phyloP scores from a whole-genome alignment of 2,329 filamentous ascomycete genomes.

The Capronia coronata region DNA sequence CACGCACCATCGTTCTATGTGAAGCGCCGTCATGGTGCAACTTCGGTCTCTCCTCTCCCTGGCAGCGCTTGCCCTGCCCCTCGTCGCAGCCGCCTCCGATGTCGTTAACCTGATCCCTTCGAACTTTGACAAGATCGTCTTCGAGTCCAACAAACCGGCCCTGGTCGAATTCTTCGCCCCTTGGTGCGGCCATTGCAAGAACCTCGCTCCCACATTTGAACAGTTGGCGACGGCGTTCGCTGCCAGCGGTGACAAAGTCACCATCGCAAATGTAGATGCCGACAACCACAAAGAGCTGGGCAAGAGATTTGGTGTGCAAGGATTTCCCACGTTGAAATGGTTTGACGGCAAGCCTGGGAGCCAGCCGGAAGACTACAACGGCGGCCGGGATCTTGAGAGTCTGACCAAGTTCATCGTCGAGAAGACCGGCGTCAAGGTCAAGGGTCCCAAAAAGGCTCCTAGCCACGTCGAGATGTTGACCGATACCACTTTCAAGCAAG shows the following conservation, averaged over 20 bases:
- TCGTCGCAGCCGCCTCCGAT: constrained; percentile 63
- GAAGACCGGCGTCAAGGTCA: constrained; percentile 78
- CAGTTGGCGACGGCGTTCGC: constrained; percentile 73
- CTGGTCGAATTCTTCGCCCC: constrained; percentile 97
- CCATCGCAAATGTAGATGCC: constrained; percentile 93
- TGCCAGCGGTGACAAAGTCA: constrained; percentile 66
- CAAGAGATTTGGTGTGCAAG: constrained; percentile 79
- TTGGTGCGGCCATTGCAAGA: constrained; percentile 99
- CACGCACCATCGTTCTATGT: not conserved
- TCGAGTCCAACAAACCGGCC: constrained; percentile 88
- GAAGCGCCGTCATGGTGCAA: constrained; percentile 16
- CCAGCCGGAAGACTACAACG: constrained; percentile 75
- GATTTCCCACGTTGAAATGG: constrained; percentile 95
- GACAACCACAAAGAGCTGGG: constrained; percentile 80
- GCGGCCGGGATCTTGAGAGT: constrained; percentile 81
- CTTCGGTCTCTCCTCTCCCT: constrained; percentile 18
- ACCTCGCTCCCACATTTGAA: constrained; percentile 87
- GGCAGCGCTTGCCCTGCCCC: constrained; percentile 42
- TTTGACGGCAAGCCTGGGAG: constrained; percentile 87
- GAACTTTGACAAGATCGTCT: constrained; percentile 87
- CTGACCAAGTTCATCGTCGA: constrained; percentile 72
- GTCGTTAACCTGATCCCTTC: constrained; percentile 82
- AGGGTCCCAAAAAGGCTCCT: constrained; percentile 62
- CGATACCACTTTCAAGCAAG: constrained; percentile 68
- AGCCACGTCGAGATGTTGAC: constrained; percentile 74